Evolutionary conservation across 768 basidiomycete species (phyloP), one percentile per base, ranked within the genome.

Genomic region (Pulveroboletus sp.): DNA sequence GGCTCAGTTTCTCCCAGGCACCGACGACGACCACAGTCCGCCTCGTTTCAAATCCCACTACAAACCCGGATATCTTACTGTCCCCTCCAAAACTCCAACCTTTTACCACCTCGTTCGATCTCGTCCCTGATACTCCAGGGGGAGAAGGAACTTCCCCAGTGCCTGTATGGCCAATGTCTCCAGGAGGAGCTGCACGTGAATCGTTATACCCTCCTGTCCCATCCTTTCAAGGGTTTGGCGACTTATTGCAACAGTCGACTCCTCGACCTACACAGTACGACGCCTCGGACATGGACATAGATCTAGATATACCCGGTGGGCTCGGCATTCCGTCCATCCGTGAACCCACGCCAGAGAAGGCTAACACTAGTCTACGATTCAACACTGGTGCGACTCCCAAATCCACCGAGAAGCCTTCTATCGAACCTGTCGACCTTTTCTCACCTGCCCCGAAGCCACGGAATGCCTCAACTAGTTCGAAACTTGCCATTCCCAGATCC

Each of bases 51-150:
- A 61, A 67, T 10, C 45, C 62, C 20, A 5, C 47, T 20, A 41
- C 56, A 38, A 49, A 61, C 45, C 29, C 57, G 10, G 60, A 67
- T 45, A 53, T 52, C 51, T 59, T 47, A 31, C 43, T 63, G 12
- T 72, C 68, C 27, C 87, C 87, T 0, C 88, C 88, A 0, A 78
- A 76, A 45, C 75, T 91, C 4, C 74, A 78, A 54, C 81, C 86
- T 0, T 82, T 84, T 60, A 68, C 77, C 39, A 86, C 86, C 3
- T 72, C 73, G 10, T 89, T 87, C 55, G 86, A 89, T 53, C 72
- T 89, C 24, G 75, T 78, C 17, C 71, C 84, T 54, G 79, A 73
- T 20, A 83, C 80, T 38, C 86, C 83, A 1, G 58, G 64, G 5
- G 60, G 51, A 4, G 38, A 54, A 12, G 57, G 40, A 38, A 40